Percentiles rank a stretch among this genome's conserved stretches.
phyloP scores from a whole-genome alignment of 2,329 filamentous ascomycete genomes.

The Calonectria hawksworthii region DNA sequence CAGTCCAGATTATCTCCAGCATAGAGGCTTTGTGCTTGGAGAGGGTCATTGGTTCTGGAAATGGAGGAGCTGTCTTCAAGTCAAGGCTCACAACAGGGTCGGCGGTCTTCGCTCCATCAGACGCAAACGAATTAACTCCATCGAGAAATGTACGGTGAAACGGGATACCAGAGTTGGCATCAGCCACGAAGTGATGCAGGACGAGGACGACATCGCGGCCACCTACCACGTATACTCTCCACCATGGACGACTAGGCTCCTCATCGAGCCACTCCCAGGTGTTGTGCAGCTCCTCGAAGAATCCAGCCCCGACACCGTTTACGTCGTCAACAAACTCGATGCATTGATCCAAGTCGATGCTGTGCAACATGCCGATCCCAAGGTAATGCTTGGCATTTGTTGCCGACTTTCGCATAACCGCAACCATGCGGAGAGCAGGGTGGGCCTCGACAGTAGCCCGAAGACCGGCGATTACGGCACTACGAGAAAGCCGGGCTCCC shows the following conservation, averaged over 20 bases:
- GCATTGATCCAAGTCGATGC: constrained; percentile 25
- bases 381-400: constrained; percentile 22
- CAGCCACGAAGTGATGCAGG: constrained; percentile 28
- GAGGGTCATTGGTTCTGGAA: constrained; percentile 17
- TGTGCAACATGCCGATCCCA: constrained; percentile 20
- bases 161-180: constrained; percentile 25
- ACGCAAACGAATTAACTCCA: constrained; percentile 20
- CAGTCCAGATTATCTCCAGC: constrained; percentile 20
- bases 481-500: background rate
- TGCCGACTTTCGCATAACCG: constrained; percentile 20
- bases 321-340: constrained; percentile 26
- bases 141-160: constrained; percentile 32
- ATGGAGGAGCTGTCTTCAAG: background rate
- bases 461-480: constrained; percentile 32
- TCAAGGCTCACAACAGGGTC: constrained; percentile 11
- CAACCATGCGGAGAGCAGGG: constrained; percentile 33
- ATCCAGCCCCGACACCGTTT: background rate
- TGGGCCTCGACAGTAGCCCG: constrained; percentile 32
- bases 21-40: constrained; percentile 12
- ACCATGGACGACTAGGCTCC: constrained; percentile 23
- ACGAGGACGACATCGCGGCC: constrained; percentile 30
- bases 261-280: constrained; percentile 27
- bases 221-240: constrained; percentile 29
- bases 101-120: background rate
- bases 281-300: constrained; percentile 31